Percentiles rank a stretch among this genome's conserved stretches.
Conservation (phyloP, 164 flowering plant genomes). For the Sedum album region DNA sequence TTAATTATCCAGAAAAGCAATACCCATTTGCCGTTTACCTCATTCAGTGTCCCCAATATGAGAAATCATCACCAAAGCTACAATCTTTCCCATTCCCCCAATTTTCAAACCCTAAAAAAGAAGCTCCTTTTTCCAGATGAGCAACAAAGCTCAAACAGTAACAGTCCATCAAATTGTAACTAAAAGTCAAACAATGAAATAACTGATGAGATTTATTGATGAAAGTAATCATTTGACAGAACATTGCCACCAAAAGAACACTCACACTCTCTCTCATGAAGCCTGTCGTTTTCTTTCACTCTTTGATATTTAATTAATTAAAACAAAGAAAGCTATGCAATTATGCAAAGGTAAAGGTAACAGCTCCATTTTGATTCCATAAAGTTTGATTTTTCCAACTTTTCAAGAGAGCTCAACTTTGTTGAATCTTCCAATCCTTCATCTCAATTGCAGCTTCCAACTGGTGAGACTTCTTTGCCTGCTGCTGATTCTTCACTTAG, state of each 20-base stretch:
- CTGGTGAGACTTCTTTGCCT: neutral
- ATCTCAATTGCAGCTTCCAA: neutral
- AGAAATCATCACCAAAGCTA: neutral
- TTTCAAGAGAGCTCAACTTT: slow-evolving; percentile 1
- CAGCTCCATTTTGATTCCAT: neutral
- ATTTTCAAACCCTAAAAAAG: neutral
- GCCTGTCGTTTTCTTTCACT: neutral
- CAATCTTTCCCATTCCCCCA: neutral
- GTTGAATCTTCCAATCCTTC: neutral
- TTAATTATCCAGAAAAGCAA: neutral
- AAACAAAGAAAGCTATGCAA: neutral
- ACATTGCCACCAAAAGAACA: neutral
- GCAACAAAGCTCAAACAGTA: neutral
- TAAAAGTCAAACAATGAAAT: neutral
- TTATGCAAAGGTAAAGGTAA: neutral
- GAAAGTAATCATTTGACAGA: neutral
- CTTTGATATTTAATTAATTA: neutral
- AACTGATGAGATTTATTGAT: neutral
- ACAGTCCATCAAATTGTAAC: neutral
- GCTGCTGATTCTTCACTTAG: neutral
- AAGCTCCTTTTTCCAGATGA: neutral
- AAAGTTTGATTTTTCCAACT: neutral
- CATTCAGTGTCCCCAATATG: neutral
- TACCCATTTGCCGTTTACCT: neutral
- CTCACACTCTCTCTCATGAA: neutral